Evolutionary conservation across 345 rosid species (phyloP).

Genomic region (Microcos paniculata): DNA sequence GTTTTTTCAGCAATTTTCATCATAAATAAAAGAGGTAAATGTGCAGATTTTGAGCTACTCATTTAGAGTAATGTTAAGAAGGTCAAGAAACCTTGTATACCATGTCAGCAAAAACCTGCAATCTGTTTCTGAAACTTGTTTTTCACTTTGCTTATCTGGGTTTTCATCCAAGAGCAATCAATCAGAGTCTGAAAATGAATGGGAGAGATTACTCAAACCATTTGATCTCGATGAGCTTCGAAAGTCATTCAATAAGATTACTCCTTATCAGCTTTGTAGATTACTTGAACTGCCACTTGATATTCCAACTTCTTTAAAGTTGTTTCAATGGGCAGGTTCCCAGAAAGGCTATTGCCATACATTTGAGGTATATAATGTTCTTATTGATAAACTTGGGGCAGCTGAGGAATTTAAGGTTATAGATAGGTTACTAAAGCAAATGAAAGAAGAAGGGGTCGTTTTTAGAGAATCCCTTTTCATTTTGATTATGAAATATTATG

Average conservation of each 20-base stretch:
- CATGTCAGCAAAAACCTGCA: slow-evolving; percentile 34
- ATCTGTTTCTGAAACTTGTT: slow-evolving; percentile 14
- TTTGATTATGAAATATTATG: slow-evolving; percentile 71
- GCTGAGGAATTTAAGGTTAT: slow-evolving; percentile 57
- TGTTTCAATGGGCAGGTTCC: slow-evolving; percentile 64
- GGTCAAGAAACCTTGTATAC: slow-evolving; percentile 31
- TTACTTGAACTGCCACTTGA: slow-evolving; percentile 71
- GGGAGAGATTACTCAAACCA: slow-evolving; percentile 86
- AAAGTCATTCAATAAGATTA: slow-evolving; percentile 42
- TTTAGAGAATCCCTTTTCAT: slow-evolving; percentile 70
- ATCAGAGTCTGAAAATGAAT: slow-evolving; percentile 49
- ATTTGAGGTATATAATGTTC: slow-evolving; percentile 52
- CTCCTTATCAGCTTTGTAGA: slow-evolving; percentile 59
- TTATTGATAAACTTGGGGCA: slow-evolving; percentile 72
- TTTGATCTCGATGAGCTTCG: slow-evolving; percentile 67
- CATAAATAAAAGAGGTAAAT: not conserved
- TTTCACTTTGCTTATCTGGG: slow-evolving; percentile 23
- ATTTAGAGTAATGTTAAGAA: slow-evolving; percentile 41
- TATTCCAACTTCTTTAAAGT: slow-evolving; percentile 54
- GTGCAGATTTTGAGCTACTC: slow-evolving; percentile 8
- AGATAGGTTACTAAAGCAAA: slow-evolving; percentile 61
- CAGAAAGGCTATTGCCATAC: slow-evolving; percentile 71
- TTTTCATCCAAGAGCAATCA: slow-evolving; percentile 23
- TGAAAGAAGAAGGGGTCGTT: slow-evolving; percentile 73
- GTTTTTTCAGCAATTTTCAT: not conserved